Base-by-base conservation (phyloP, 768 basidiomycete species). In the Kwoniella bestiolae region DNA sequence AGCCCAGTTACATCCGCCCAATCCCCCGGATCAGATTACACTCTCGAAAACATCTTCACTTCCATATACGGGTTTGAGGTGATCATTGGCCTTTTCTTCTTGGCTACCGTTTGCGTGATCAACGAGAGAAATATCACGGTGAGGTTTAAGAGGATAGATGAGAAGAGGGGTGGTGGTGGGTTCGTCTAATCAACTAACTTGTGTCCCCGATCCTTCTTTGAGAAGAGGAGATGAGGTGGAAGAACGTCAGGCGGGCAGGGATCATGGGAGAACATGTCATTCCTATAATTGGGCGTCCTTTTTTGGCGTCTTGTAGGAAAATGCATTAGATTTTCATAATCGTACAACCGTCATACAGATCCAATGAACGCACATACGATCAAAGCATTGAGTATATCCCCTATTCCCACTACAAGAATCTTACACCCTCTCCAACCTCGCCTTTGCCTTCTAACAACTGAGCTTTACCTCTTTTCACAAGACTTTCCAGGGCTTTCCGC, bases 81-180 rank as follows among this genome's bases (percentile, higher is more conserved):
- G 7, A 85, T 93, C 70, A 84, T 93, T 59, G 81, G 90, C 44
- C 85, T 85, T 65, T 83, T 94, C 67, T 86, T 93, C 77, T 83
- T 95, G 52, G 87, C 91, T 6, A 89, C 91, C 25, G 84, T 91
- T 60, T 95, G 92, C 82, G 86, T 94, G 46, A 92, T 96, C 76
- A 91, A 90, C 77, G 88, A 85, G 91, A 86, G 91, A 72, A 83
- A 88, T 78, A 89, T 93, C 81, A 84, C 86, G 62, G 89, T 90
- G 72, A 88, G 92, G 35, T 94, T 95, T 85, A 88, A 86, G 84
- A 90, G 85, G 82, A 94, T 95, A 68, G 92, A 94, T 71, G 86
- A 87, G 61, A 95, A 94, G 83, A 89, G 91, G 69, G 92, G 91
- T 68, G 91, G 91, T 55, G 83, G 85, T 67, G 90, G 91, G 67